A percentile compares a stretch with the other conserved stretches of the same genome.
Evolutionary conservation across 2,329 filamentous ascomycete genomes (phyloP).

Genomic region (Fusarium dlaminii): DNA sequence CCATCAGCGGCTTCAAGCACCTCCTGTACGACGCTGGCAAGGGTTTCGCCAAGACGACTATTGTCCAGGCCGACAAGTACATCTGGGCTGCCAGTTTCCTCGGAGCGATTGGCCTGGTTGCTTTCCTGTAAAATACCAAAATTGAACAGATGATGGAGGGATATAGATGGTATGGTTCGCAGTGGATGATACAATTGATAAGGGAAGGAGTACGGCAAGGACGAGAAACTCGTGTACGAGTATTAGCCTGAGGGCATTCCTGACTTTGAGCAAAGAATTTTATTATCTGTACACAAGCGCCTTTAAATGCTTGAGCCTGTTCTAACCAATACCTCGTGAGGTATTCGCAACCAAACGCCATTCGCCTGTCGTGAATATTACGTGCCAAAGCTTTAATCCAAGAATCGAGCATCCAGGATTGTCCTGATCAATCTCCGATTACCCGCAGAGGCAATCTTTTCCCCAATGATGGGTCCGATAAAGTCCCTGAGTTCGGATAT

Average conservation of each 20-base stretch:
- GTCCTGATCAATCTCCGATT: conserved; percentile 60
- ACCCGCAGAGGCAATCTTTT: conserved; percentile 56
- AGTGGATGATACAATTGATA: conserved; percentile 29
- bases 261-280: conserved; percentile 38
- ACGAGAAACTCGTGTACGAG: conserved; percentile 32
- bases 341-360: conserved; percentile 40
- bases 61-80: conserved; percentile 57
- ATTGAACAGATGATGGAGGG: background rate
- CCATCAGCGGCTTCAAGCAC: conserved; percentile 65
- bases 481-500: conserved; percentile 61
- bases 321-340: conserved; percentile 29
- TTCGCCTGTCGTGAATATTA: conserved; percentile 30
- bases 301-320: conserved; percentile 18
- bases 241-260: conserved; percentile 33
- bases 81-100: conserved; percentile 60
- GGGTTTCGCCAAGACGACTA: conserved; percentile 60
- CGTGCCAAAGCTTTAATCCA: conserved; percentile 51
- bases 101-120: conserved; percentile 56
- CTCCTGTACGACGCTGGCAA: conserved; percentile 61
- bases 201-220: conserved; percentile 11
- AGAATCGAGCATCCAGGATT: conserved; percentile 64
- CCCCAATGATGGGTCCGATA: conserved; percentile 64
- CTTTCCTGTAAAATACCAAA: conserved; percentile 54
- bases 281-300: conserved; percentile 36
- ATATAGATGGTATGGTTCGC: background rate